Conservation (phyloP, 305 asterid genomes). For the Fraxinus paxiana region DNA sequence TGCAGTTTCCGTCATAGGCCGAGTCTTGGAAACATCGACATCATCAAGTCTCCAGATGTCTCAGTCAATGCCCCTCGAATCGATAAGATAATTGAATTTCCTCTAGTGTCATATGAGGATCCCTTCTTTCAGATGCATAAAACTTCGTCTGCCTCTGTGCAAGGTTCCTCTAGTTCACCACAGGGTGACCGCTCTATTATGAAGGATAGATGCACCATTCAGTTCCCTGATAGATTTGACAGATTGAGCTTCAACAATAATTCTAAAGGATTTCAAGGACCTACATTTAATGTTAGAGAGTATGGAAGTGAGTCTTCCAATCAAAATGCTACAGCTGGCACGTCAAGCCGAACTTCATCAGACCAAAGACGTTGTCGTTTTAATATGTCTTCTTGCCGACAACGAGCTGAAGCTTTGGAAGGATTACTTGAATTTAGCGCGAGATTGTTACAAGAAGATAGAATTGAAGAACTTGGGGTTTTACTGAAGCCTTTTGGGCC, state of each 20-base stretch:
- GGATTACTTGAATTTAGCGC: slow-evolving; percentile 91
- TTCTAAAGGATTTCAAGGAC: slow-evolving; percentile 52
- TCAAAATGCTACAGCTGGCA: slow-evolving; percentile 87
- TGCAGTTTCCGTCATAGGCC: slow-evolving; percentile 37
- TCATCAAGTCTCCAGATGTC: slow-evolving; percentile 58
- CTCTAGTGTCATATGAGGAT: slow-evolving; percentile 56
- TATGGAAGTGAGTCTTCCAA: slow-evolving; percentile 66
- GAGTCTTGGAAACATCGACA: slow-evolving; percentile 41
- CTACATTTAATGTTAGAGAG: slow-evolving; percentile 36
- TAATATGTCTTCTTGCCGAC: slow-evolving; percentile 76
- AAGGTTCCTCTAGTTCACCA: slow-evolving; percentile 63
- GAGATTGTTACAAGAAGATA: slow-evolving; percentile 66
- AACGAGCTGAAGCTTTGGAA: slow-evolving; percentile 89
- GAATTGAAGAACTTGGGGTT: slow-evolving; percentile 87
- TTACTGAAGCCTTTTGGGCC: slow-evolving; percentile 83
- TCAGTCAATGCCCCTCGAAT: slow-evolving; percentile 77
- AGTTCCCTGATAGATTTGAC: slow-evolving; percentile 52
- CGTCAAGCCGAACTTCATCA: slow-evolving; percentile 82
- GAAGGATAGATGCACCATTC: slow-evolving; percentile 71
- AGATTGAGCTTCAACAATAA: slow-evolving; percentile 42
- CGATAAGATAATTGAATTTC: slow-evolving; percentile 76
- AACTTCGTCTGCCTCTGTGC: slow-evolving; percentile 53
- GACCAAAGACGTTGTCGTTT: slow-evolving; percentile 63
- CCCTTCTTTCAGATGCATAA: slow-evolving; percentile 37
- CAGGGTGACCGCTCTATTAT: slow-evolving; percentile 60